Conservation (phyloP, 2,329 filamentous ascomycete species). For the Penicillium sclerotigenum region DNA sequence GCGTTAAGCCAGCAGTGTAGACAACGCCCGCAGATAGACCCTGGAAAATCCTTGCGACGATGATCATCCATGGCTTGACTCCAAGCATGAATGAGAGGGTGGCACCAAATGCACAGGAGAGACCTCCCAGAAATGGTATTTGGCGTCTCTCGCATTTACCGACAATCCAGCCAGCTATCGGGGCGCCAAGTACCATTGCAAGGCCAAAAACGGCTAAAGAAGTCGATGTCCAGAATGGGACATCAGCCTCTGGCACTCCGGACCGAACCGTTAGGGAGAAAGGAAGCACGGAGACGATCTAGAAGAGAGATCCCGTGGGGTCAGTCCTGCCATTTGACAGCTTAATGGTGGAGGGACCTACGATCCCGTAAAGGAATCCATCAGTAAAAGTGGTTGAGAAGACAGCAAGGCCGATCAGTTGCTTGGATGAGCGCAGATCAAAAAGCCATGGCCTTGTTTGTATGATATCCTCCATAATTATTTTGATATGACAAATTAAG, state of each 20-base stretch:
- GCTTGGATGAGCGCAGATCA: conserved; percentile 4
- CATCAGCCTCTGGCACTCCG: conserved; percentile 1
- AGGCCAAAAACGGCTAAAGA: conserved; percentile 5
- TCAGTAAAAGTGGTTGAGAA: conserved; percentile 7
- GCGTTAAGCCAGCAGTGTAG: conserved; percentile 7
- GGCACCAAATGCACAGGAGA: conserved; percentile 1
- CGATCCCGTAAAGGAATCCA: conserved; percentile 8
- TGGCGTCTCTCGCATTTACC: conserved; percentile 1
- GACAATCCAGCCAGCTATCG: conserved; percentile 2
- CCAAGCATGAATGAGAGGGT: conserved; percentile 2
- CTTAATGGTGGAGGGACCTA: background rate
- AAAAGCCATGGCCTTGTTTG: background rate
- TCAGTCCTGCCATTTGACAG: background rate
- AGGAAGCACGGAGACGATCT: conserved; percentile 6
- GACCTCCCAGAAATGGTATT: conserved; percentile 1
- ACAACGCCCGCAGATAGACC: conserved; percentile 4
- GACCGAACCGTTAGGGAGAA: conserved; percentile 1
- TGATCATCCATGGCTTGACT: conserved; percentile 1
- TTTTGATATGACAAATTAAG: background rate
- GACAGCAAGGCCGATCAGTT: conserved; percentile 1
- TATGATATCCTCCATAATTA: background rate
- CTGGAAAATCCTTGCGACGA: conserved; percentile 5
- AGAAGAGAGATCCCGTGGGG: background rate
- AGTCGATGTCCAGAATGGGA: conserved; percentile 5
- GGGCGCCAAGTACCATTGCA: conserved; percentile 1